Base-by-base conservation (phyloP, 2,329 filamentous ascomycete genomes). In the Diaporthe ilicicola region DNA sequence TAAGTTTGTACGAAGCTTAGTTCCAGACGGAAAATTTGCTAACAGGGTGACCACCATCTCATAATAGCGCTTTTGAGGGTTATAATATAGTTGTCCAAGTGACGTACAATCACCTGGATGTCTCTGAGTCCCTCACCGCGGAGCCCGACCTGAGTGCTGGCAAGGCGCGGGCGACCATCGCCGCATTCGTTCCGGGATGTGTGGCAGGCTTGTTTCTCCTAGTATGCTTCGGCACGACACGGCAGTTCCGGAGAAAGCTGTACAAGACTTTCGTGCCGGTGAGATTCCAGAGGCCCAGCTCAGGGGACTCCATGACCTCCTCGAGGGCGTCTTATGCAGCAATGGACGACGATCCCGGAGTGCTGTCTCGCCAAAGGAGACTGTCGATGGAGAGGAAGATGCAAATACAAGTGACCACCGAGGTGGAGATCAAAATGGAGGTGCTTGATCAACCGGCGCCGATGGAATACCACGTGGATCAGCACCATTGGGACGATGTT, bases 361-460 rank as follows among this genome's bases (percentile, higher is more conserved):
- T 73, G 13, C 24, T 73, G 44, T 73, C 71, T 34, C 69, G 71
- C 4, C 69, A 71, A 32, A 73, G 70, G 51, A 61, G 71, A 39
- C 27, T 73, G 51, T 64, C 55, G 13, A 71, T 73, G 71, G 71
- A 73, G 69, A 50, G 62, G 50, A 61, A 61, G 56, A 54, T 73
- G 69, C 27, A 55, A 3, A 73, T 71, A 15, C 64, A 73, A 39
- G 71, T 73, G 34, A 73, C 71, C 22, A 71, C 70, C 13, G 71
- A 73, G 65, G 67, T 73, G 24, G 71, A 73, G 64, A 51, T 73
- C n/a, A 70, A 67, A 27, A 50, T 54, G 48, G 70, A 73, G 19
- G 65, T 46, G 5, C 42, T 70, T 7, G 65, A 50, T 10, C 46
- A 51, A 19, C 42, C 65, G 19, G 22, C 48, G 4, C 12, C 64